phyloP scores from a whole-genome alignment of 2,329 filamentous ascomycete genomes.

The Colletotrichum endophyticum region DNA sequence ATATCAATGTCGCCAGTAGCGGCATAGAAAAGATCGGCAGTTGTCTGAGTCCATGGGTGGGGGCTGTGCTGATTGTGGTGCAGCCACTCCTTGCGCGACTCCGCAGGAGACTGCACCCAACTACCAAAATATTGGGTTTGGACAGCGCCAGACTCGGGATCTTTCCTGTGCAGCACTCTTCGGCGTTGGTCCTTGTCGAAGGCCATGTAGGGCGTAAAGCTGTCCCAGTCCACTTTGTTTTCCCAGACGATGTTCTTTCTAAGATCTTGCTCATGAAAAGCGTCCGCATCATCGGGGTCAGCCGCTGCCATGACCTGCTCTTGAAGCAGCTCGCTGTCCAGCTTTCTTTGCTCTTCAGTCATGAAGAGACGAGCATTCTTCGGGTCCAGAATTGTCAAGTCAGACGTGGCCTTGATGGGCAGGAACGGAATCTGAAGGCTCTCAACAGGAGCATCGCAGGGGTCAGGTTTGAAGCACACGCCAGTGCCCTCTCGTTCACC shows the following conservation, averaged over 20 bases:
- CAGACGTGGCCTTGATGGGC: not conserved
- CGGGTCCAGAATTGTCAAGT: not conserved
- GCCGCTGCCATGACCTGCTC: not conserved
- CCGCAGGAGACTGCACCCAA: not conserved
- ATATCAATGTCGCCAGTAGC: slow-evolving; percentile 22
- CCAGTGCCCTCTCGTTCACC: not conserved
- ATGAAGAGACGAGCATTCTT: not conserved
- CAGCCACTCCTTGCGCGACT: slow-evolving; percentile 14
- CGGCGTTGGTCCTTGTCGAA: slow-evolving; percentile 1
- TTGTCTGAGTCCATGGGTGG: slow-evolving; percentile 3
- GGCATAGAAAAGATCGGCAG: slow-evolving; percentile 25
- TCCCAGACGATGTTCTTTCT: slow-evolving; percentile 13
- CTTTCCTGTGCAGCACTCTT: not conserved
- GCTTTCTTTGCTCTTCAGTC: not conserved
- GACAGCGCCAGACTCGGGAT: slow-evolving; percentile 6
- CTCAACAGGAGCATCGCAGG: not conserved
- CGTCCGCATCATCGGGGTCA: not conserved
- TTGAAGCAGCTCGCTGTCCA: not conserved
- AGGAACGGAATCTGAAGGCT: not conserved
- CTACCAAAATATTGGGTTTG: not conserved
- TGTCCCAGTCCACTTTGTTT: not conserved
- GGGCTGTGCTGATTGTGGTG: slow-evolving; percentile 17
- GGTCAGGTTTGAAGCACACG: not conserved
- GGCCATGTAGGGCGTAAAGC: not conserved
- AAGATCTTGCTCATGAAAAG: not conserved